Conservation (phyloP, 2,329 filamentous ascomycete genomes). For the Paecilomyces niveus region DNA sequence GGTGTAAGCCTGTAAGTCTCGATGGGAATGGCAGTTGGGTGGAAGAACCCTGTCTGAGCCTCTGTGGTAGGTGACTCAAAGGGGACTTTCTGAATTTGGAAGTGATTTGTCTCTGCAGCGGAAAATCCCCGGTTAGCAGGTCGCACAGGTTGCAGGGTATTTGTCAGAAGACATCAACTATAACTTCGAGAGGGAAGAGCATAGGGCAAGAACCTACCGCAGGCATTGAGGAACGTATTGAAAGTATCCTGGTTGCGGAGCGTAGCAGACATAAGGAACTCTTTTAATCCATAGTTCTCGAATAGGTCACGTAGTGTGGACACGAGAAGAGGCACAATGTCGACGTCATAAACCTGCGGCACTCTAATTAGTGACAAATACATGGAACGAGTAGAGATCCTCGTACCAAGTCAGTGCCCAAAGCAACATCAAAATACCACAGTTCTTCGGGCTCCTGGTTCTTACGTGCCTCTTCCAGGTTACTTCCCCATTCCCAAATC, state of each 20-base stretch:
- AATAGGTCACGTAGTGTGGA: constrained; percentile 51
- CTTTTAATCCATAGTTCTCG: constrained; percentile 42
- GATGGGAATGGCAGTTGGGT: constrained; percentile 34
- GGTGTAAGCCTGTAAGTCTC: constrained; percentile 26
- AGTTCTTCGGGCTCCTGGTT: background rate
- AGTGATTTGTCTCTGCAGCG: constrained; percentile 22
- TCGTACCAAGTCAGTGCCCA: constrained; percentile 37
- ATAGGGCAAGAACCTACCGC: constrained; percentile 40
- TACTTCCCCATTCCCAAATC: constrained; percentile 38
- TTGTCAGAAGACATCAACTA: background rate
- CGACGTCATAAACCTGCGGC: constrained; percentile 53
- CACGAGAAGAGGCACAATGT: constrained; percentile 50
- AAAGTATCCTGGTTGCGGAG: constrained; percentile 58
- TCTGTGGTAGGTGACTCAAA: constrained; percentile 37
- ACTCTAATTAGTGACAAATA: background rate
- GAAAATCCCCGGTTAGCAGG: background rate
- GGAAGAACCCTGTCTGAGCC: constrained; percentile 43
- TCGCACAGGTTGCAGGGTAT: background rate
- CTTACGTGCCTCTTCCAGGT: constrained; percentile 11
- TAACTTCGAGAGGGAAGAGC: constrained; percentile 6
- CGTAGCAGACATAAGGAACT: constrained; percentile 54
- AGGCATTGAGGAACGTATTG: constrained; percentile 50
- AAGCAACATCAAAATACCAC: constrained; percentile 29
- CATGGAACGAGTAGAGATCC: background rate
- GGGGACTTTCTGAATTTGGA: constrained; percentile 30